Evolutionary conservation across 2,329 filamentous ascomycete species (phyloP), one percentile per base, ranked within the genome.

Genomic region (Hypoxylon sp.): DNA sequence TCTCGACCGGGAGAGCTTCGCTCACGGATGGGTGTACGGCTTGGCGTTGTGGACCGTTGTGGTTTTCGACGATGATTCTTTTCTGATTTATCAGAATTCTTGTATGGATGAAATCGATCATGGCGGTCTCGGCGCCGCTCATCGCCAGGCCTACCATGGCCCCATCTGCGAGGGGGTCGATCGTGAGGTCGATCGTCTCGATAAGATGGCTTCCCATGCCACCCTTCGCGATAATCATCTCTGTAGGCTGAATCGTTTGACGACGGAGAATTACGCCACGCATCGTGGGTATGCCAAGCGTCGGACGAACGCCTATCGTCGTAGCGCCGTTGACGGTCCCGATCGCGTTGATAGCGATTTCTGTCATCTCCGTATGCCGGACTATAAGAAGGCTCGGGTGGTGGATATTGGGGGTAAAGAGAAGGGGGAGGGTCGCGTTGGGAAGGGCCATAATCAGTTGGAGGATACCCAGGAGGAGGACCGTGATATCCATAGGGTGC

Each of bases 111-210:
- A 35, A 54, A 62, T 31, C 63, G 69, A 42, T 73, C 69, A 27
- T 60, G 65, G 11, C 67, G 71, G 22, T 71, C 69, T 40, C 66
- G 71, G 51, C 66, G 66, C 13, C 66, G 64, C 35, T 70, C 71
- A 22, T 68, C 69, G 40, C 49, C 55, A 40, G 51, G 31, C 10
- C 48, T 69, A 44, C 58, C 55, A 51, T 60, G 69, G 2, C 67
- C 66, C 59, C 71, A 67, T 54, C 58, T 69, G 11, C 69, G 71
- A n/a, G 66, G 31, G 3, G 46, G 64, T n/a, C 66, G 60, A 51
- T 73, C 68, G 33, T 73, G 31, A 7, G 46, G 64, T 17, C 66
- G 60, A 50, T 73, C 68, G 22, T 73, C 68, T 49, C 66, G 64
- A 60, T 70, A 63, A 3, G 58, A 60, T 2, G 56, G 46, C 54